A percentile compares a stretch with the other conserved stretches of the same genome.
Evolutionary conservation across 2,329 filamentous ascomycete species (phyloP).

Genomic region (Paradendryphiella salina): DNA sequence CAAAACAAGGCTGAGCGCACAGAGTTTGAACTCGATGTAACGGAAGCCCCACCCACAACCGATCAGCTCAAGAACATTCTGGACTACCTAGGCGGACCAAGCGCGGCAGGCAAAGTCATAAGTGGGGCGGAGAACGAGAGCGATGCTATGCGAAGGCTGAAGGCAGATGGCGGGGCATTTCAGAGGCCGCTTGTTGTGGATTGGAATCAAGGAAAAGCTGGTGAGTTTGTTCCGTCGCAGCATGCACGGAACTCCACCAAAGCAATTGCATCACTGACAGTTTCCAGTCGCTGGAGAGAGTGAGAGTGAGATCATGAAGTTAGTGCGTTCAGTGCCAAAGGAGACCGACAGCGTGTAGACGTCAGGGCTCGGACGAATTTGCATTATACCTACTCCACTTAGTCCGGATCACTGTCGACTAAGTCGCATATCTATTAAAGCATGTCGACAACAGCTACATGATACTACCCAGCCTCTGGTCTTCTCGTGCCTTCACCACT

Average conservation of each 20-base stretch:
- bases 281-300: conserved; percentile 67
- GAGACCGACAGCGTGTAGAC: conserved; percentile 34
- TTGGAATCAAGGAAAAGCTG: conserved; percentile 87
- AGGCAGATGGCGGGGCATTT: conserved; percentile 69
- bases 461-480: background rate
- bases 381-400: conserved; percentile 9
- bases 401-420: background rate
- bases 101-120: conserved; percentile 66
- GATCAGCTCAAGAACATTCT: conserved; percentile 84
- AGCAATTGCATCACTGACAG: conserved; percentile 12
- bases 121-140: conserved; percentile 71
- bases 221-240: conserved; percentile 46
- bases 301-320: conserved; percentile 85
- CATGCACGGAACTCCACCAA: background rate
- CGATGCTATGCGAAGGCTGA: conserved; percentile 80
- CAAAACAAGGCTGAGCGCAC: conserved; percentile 64
- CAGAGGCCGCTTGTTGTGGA: conserved; percentile 85
- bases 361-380: conserved; percentile 1
- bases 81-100: conserved; percentile 69
- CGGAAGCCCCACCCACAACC: conserved; percentile 75
- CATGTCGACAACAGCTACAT: background rate
- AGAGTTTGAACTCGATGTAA: conserved; percentile 85
- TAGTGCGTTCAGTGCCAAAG: conserved; percentile 65
- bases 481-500: conserved; percentile 5
- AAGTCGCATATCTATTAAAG: background rate